Base-by-base conservation (phyloP, 176 grass and related monocot genomes). In the Zizania latifolia region DNA sequence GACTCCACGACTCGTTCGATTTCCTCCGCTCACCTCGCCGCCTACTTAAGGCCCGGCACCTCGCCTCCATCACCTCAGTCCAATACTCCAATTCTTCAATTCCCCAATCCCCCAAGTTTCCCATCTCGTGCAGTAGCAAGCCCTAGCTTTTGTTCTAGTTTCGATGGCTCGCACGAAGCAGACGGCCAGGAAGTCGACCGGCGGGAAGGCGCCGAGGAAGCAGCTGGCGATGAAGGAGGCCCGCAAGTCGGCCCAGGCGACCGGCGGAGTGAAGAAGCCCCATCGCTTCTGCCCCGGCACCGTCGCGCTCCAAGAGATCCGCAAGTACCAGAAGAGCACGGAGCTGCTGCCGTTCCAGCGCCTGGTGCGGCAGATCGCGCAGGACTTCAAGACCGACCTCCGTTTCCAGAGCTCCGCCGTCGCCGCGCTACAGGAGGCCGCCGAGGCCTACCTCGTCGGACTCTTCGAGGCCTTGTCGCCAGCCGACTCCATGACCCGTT, bases 241-340 rank as follows among this genome's bases (percentile, higher is more conserved):
- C n/a, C 6, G 46, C 0, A 51, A 51, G 19, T 51, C 46, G 0
- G 46, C 46, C 0, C 46, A 16, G 46, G 46, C 46, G 26, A n/a
- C 35, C 36, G 5, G 63, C 35, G 0, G 35, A 34, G 46, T 51
- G 11, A 51, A 1, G 33, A 22, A 65, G n/a, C 34, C 62, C 0
- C 88, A 90, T 44, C 51, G 80, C 4, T 86, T 90, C 84, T 59
- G 88, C 1, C 88, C 88, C 0, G 88, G 88, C 4, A 90, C 88
- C 3, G 88, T 90, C 8, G 92, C 92, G 6, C 83, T 95, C 6
- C 82, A 86, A 2, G 92, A 95, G 83, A 95, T 95, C 72, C 80
- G 88, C 80, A 91, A 91, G 86, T 95, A 95, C 62, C 88, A 95
- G 88, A 95, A 95, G 86, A 95, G 88, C 83, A 95, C 86, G 15